Conservation (phyloP, 1,284 basidiomycete species). For the Coniferiporia weirii region DNA sequence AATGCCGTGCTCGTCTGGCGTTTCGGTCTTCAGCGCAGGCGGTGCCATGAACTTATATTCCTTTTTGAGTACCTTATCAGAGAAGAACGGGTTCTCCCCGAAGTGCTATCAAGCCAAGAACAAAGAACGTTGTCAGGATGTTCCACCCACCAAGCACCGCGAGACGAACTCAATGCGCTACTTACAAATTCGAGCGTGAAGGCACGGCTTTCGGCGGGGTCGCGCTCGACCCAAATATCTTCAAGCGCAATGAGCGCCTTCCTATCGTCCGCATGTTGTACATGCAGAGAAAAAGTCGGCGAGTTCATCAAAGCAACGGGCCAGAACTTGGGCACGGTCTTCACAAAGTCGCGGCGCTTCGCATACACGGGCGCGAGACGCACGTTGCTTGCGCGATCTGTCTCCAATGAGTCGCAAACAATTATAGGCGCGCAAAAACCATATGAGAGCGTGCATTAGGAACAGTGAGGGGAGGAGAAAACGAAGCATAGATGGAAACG, state of each 20-base stretch:
- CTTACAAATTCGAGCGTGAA: constrained; percentile 79
- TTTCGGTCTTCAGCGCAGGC: constrained; percentile 46
- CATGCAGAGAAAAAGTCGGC: constrained; percentile 51
- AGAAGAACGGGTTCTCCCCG: constrained; percentile 79
- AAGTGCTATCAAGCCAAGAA: constrained; percentile 49
- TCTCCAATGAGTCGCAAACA: constrained; percentile 10
- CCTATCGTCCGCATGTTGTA: constrained; percentile 65
- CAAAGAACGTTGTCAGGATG: neutral
- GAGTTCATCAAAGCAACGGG: constrained; percentile 72
- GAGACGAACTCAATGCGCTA: constrained; percentile 21
- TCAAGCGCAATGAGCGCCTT: constrained; percentile 71
- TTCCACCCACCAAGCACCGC: neutral
- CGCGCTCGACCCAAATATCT: constrained; percentile 72
- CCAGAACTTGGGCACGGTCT: constrained; percentile 73
- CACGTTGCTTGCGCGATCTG: constrained; percentile 60
- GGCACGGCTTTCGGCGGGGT: constrained; percentile 59
- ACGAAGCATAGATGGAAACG: constrained; percentile 27
- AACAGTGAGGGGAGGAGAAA: neutral
- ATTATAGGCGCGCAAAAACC: constrained; percentile 13
- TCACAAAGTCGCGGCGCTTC: constrained; percentile 59
- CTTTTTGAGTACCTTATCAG: constrained; percentile 68
- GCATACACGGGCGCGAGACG: constrained; percentile 57
- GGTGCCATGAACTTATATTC: constrained; percentile 68
- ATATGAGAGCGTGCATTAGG: neutral
- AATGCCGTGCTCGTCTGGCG: constrained; percentile 65